Evolutionary conservation across 768 basidiomycete genomes (phyloP), one percentile per base, ranked within the genome.

Genomic region (Suillus tomentosus): DNA sequence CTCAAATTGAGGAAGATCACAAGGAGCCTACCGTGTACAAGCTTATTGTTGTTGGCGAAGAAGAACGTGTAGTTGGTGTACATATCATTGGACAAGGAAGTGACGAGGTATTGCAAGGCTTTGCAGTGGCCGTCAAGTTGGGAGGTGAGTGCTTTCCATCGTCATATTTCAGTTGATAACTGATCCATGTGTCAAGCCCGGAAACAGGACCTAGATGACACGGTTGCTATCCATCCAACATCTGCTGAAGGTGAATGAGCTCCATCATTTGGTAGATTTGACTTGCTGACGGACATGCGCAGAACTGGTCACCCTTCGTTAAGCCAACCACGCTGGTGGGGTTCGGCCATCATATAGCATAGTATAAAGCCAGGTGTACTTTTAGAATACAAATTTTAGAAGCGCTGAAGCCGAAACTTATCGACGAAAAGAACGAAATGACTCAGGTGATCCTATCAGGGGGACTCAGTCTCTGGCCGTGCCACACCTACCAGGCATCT

Each of bases 41-140:
- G 80, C 84, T 99, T 42, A 80, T 99, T 70, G 87, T 87, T 61
- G 87, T 85, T 9, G 95, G 96, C 2, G 86, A 87, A 15, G 95
- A 98, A 70, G 95, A 99, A 76, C 92, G 91, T 71, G 90, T 99
- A 47, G 94, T 99, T n/a, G 97, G 97, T 13, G 79, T 98, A 53
- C 97, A 99, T 78, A 87, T 98, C 67, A 87, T 99, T 63, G 97
- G 97, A 8, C 72, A 82, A 66, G 97, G 97, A 50, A 92, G 90
- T 71, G 97, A 99, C 73, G 97, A 99, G 78, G 86, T 91, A 69
- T 78, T 96, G 79, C 97, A 99, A 82, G 96, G 96, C 67, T 98
- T 97, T 77, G 93, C 81, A 2, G 94, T 99, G n/a, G 97, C 97
- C 14, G 82, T 99, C 70, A 99, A 98, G 82, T 96, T 99, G 96